phyloP scores from a whole-genome alignment of 306 rosid genomes.

The Cucurbita argyrosperma region DNA sequence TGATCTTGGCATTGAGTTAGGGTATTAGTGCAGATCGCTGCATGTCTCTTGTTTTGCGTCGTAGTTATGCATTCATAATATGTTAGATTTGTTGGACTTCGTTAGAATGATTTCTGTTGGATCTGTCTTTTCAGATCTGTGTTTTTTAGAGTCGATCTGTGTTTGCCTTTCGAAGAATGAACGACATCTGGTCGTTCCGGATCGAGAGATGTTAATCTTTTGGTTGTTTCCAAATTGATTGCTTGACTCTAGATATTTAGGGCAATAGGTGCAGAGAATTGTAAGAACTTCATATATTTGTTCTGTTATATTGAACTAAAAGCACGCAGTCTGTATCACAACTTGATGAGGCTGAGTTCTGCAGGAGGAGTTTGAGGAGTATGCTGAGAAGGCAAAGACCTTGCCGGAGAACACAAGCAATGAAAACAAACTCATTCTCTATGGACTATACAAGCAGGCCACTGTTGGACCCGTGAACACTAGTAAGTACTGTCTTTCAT shows the following conservation, averaged over 20 bases:
- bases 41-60: neutral
- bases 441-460: slow-evolving; percentile 85
- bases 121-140: neutral
- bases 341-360: slow-evolving; percentile 5
- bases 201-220: neutral
- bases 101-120: neutral
- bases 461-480: slow-evolving; percentile 79
- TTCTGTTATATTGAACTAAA: neutral
- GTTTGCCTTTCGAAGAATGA: neutral
- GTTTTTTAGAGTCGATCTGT: neutral
- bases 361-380: slow-evolving; percentile 88
- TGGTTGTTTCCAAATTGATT: neutral
- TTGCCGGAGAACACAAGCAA: slow-evolving; percentile 47
- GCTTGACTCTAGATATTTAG: neutral
- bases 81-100: neutral
- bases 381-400: slow-evolving; percentile 78
- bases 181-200: neutral
- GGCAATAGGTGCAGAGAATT: neutral
- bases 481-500: slow-evolving; percentile 24
- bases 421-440: slow-evolving; percentile 64
- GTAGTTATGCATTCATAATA: neutral
- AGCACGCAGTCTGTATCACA: neutral
- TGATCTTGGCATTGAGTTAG: neutral
- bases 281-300: neutral
- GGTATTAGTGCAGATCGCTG: neutral